Base-by-base conservation (phyloP, 768 basidiomycete species). In the Mycena rebaudengoi region DNA sequence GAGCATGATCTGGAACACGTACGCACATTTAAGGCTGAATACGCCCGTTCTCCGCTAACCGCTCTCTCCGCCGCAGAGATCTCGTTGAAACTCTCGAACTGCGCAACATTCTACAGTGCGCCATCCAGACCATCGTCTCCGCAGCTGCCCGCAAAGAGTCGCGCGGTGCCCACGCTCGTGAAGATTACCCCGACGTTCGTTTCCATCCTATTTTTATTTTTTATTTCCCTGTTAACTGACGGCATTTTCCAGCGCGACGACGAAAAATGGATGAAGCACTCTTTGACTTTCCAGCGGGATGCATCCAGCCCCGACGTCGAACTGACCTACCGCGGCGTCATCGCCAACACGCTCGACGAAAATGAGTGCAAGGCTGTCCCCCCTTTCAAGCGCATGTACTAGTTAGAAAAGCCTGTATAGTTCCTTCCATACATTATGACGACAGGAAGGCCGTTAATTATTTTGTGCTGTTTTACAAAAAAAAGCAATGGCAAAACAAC, bases 1-100 rank as follows among this genome's bases (percentile, higher is more conserved):
- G 74, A 95, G 94, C 79, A 94, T 99, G 96, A 98, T 99, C 79
- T 99, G 97, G 98, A 98, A 99, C 82, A 94, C 95, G 96, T 97
- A 72, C 66, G 94, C 74, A 20, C 32, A 8, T 35, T n/a, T n/a
- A n/a, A n/a, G n/a, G n/a, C 25, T 11, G 13, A 44, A 20, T 32
- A 53, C 35, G 64, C 16, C 14, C 25, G 14, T 37, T 32, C 39
- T n/a, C n/a, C n/a, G n/a, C 28, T 65, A 28, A 21, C 43, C 62
- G n/a, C 26, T 44, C 52, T 35, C 25, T 3, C n/a, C n/a, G n/a
- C n/a, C n/a, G 65, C 69, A 96, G 95, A 69, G 98, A 99, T 76
- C 90, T 99, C 61, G 86, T 99, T 65, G 98, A 99, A 82, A 99
- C 96, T 11, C 86, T 99, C 56, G 98, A 99, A 77, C 90, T 99